A percentile compares a stretch with the other conserved stretches of the same genome.
These are phyloP conservation scores for Pseudocercospora musae DNA, from an alignment of 2,329 filamentous ascomycete genomes.

Conservation along the genomic window DNA sequence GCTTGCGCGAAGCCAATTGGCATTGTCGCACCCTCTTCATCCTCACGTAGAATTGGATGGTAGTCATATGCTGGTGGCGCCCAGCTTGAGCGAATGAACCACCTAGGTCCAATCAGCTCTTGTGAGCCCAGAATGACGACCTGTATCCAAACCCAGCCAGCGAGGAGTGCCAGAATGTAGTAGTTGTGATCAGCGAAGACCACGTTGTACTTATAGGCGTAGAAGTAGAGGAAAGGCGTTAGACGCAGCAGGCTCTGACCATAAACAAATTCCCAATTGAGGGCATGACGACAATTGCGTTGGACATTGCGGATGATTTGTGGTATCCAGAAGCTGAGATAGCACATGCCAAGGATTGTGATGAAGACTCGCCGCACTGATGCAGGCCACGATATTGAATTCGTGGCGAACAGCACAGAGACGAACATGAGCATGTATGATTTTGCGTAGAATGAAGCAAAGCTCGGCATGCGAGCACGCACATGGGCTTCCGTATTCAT, in stretches of 20 bases:
- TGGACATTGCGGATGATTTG: slow-evolving; percentile 88
- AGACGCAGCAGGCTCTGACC: slow-evolving; percentile 78
- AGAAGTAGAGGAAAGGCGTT: slow-evolving; percentile 82
- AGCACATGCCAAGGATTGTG: slow-evolving; percentile 65
- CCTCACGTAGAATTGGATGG: slow-evolving; percentile 81
- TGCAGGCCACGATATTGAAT: slow-evolving; percentile 56
- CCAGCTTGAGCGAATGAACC: slow-evolving; percentile 71
- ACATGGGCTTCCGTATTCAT: slow-evolving; percentile 13
- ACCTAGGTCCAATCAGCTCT: slow-evolving; percentile 82
- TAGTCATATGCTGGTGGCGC: slow-evolving; percentile 82
- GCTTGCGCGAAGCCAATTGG: slow-evolving; percentile 64
- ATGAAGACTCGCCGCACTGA: slow-evolving; percentile 54
- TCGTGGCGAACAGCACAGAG: slow-evolving; percentile 56
- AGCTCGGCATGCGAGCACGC: slow-evolving; percentile 32
- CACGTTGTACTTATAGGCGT: slow-evolving; percentile 72
- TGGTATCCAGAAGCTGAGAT: slow-evolving; percentile 87
- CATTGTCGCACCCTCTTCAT: slow-evolving; percentile 71
- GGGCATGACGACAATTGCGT: slow-evolving; percentile 84
- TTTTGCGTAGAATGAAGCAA: slow-evolving; percentile 58
- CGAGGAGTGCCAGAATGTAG: slow-evolving; percentile 61
- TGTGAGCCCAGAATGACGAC: slow-evolving; percentile 75
- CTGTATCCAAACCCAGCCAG: slow-evolving; percentile 84
- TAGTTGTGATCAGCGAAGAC: slow-evolving; percentile 71
- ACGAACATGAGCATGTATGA: slow-evolving; percentile 59
- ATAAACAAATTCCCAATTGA: slow-evolving; percentile 87